A percentile compares a stretch with the other conserved stretches of the same genome.
These are phyloP conservation scores for Pythium volutum DNA, from an alignment of 352 stramenopile genomes.

Conservation along the genomic window DNA sequence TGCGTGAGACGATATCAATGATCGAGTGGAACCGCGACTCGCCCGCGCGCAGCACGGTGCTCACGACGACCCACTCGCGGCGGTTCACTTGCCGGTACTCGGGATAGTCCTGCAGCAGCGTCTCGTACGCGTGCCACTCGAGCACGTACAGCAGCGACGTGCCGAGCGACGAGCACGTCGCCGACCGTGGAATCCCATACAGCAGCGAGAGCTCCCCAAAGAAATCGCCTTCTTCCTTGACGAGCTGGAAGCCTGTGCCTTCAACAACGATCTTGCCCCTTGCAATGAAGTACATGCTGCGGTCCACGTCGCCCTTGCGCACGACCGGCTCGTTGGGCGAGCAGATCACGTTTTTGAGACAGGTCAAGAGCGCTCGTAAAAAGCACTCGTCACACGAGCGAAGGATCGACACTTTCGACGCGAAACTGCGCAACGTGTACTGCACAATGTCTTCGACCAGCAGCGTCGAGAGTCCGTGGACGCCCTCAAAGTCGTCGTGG, in stretches of 20 bases:
- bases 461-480: slow-evolving; percentile 55
- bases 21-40: slow-evolving; percentile 72
- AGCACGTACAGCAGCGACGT: slow-evolving; percentile 77
- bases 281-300: slow-evolving; percentile 76
- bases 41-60: slow-evolving; percentile 50
- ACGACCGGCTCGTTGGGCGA: slow-evolving; percentile 54
- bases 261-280: slow-evolving; percentile 59
- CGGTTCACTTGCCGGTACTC: slow-evolving; percentile 74
- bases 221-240: slow-evolving; percentile 78
- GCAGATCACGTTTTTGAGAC: slow-evolving; percentile 67
- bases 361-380: slow-evolving; percentile 52
- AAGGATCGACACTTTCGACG: slow-evolving; percentile 57
- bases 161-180: slow-evolving; percentile 62
- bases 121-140: slow-evolving; percentile 73
- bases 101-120: slow-evolving; percentile 59
- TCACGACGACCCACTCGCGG: slow-evolving; percentile 72
- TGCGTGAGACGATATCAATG: slow-evolving; percentile 59
- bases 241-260: slow-evolving; percentile 58
- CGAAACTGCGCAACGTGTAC: slow-evolving; percentile 61
- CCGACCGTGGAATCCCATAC: slow-evolving; percentile 73
- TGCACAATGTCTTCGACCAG: slow-evolving; percentile 66
- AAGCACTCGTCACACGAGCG: slow-evolving; percentile 70
- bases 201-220: slow-evolving; percentile 71
- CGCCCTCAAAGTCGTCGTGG: slow-evolving; percentile 53
- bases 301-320: slow-evolving; percentile 64